Evolutionary conservation across 306 rosid genomes (phyloP).

Genomic region (Gynostemma pentaphyllum): DNA sequence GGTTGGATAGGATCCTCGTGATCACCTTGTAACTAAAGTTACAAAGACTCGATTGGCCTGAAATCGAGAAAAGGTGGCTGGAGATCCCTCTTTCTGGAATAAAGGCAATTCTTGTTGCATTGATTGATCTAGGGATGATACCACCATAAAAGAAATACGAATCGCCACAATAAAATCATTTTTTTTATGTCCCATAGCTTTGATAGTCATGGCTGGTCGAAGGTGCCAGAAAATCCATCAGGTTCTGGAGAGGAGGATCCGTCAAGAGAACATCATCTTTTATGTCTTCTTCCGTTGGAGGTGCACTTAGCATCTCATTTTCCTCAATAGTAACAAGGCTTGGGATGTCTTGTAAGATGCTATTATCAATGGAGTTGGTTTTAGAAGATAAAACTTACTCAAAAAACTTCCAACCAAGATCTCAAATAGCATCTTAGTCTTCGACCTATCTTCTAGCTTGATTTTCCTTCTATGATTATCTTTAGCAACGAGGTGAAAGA

Average conservation of each 20-base stretch:
- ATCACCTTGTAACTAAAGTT: no score
- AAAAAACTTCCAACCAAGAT: not conserved
- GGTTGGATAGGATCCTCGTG: no score
- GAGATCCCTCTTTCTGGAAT: no score
- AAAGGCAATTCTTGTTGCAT: no score
- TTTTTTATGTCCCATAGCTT: not conserved
- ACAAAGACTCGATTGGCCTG: no score
- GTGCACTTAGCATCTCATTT: not conserved
- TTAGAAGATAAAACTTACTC: not conserved
- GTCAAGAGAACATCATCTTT: not conserved
- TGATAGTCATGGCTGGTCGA: not conserved
- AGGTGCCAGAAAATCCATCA: not conserved
- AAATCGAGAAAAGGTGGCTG: no score
- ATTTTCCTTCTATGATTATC: not conserved
- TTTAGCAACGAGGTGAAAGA: not conserved
- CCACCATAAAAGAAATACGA: no score
- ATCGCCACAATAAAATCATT: no score
- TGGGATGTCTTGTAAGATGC: no score
- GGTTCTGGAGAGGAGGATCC: not conserved
- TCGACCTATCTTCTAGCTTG: not conserved
- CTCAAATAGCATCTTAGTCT: not conserved
- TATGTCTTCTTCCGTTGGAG: not conserved
- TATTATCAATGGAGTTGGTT: not conserved
- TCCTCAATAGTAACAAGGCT: no score
- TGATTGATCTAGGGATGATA: no score